Percentiles rank a stretch among this genome's conserved stretches.
Conservation (phyloP, 305 asterid species). For the Monarda citriodora region DNA sequence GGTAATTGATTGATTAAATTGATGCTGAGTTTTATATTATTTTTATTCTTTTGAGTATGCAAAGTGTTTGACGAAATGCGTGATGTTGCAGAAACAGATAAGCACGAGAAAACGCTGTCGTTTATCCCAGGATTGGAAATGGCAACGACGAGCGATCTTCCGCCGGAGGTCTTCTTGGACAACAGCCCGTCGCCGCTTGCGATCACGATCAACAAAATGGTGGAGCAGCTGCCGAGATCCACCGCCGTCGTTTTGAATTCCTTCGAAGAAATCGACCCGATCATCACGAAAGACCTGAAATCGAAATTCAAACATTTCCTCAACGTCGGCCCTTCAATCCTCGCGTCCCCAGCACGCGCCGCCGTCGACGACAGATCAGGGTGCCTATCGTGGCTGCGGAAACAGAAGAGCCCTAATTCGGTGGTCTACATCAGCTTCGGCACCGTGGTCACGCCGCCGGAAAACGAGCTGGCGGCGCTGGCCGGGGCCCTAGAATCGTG, state of each 20-base stretch:
- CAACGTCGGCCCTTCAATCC: constrained; percentile 47
- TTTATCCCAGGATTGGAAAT: constrained; percentile 50
- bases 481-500: constrained; percentile 45
- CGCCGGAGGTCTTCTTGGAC: constrained; percentile 38
- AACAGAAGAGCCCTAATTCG: constrained; percentile 23
- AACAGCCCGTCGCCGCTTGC: constrained; percentile 48
- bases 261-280: constrained; percentile 60
- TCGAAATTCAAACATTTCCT: constrained; percentile 45
- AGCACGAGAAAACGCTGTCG: constrained; percentile 17
- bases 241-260: constrained; percentile 53
- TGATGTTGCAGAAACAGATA: constrained; percentile 1
- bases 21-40: neutral
- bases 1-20: constrained; percentile 19
- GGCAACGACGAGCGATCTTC: constrained; percentile 33
- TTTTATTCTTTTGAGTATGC: neutral
- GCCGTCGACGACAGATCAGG: constrained; percentile 28
- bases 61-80: neutral
- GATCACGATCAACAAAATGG: constrained; percentile 50
- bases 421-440: constrained; percentile 61
- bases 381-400: constrained; percentile 48
- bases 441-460: constrained; percentile 39
- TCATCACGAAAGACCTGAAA: constrained; percentile 38
- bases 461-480: constrained; percentile 35
- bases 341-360: constrained; percentile 21
- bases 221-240: constrained; percentile 39